Evolutionary conservation across 805 yeast species (phyloP).

Genomic region (Sugiyamaella qingdaonensis): DNA sequence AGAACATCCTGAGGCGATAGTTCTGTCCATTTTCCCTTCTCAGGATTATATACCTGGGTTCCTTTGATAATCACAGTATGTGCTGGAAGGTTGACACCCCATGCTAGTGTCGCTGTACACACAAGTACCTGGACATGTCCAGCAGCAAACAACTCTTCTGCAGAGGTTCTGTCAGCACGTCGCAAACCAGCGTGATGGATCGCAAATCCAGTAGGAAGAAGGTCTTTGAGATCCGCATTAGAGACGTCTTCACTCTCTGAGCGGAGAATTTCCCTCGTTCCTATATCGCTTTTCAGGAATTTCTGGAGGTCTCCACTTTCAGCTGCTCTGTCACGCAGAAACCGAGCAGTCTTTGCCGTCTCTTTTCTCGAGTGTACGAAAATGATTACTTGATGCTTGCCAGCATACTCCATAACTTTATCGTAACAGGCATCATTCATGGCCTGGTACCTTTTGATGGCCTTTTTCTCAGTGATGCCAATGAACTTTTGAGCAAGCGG

Average conservation of each 20-base stretch:
- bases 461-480: conserved; percentile 80
- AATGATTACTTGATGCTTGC: conserved; percentile 74
- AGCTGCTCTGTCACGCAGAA: conserved; percentile 57
- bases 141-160: conserved; percentile 85
- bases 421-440: conserved; percentile 91
- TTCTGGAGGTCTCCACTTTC: conserved; percentile 50
- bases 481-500: conserved; percentile 85
- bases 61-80: conserved; percentile 93
- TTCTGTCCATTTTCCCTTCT: conserved; percentile 81
- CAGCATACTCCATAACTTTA: conserved; percentile 58
- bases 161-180: conserved; percentile 64
- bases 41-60: conserved; percentile 90
- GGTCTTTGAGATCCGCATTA: conserved; percentile 51
- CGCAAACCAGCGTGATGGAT: conserved; percentile 89
- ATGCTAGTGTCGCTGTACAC: conserved; percentile 89
- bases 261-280: conserved; percentile 61
- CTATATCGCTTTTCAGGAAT: conserved; percentile 45
- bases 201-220: conserved; percentile 72
- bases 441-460: conserved; percentile 71
- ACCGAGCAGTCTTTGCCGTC: conserved; percentile 76
- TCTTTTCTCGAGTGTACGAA: conserved; percentile 95
- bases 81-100: conserved; percentile 97
- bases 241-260: conserved; percentile 57
- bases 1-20: conserved; percentile 91
- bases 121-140: conserved; percentile 81